These are phyloP conservation scores for Ampelomyces quisqualis DNA, from an alignment of 2,329 filamentous ascomycete genomes.

Conservation along the genomic window DNA sequence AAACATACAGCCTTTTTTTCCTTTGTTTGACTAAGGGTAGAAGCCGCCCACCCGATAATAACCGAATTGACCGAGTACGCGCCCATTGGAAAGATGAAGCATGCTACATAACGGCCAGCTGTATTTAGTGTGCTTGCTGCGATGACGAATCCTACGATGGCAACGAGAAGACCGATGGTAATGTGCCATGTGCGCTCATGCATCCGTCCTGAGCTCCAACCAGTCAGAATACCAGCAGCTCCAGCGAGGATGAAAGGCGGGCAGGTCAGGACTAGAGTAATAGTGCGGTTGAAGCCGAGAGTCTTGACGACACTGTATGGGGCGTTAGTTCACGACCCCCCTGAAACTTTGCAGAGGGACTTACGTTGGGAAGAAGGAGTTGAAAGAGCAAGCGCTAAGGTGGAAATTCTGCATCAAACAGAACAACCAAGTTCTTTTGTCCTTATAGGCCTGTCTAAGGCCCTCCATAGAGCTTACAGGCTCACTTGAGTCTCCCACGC, in stretches of 20 bases:
- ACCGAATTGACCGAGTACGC: constrained; percentile 36
- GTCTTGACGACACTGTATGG: constrained; percentile 36
- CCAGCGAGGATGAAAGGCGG: constrained; percentile 54
- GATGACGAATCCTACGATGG: constrained; percentile 48
- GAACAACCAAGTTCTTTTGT: constrained; percentile 36
- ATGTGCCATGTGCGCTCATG: constrained; percentile 56
- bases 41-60: constrained; percentile 34
- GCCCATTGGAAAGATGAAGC: constrained; percentile 35
- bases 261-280: constrained; percentile 43
- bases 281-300: constrained; percentile 40
- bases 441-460: constrained; percentile 30
- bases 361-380: constrained; percentile 38
- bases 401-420: constrained; percentile 37
- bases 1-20: constrained; percentile 32
- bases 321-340: background rate
- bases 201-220: constrained; percentile 53
- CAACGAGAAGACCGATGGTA: constrained; percentile 45
- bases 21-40: constrained; percentile 31
- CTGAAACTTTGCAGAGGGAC: background rate
- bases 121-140: constrained; percentile 32
- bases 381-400: constrained; percentile 33
- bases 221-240: constrained; percentile 49
- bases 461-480: constrained; percentile 30
- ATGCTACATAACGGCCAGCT: constrained; percentile 30
- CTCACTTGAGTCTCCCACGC: constrained; percentile 47